Conservation (phyloP, 345 rosid genomes). For the Eucalyptus camaldulensis region DNA sequence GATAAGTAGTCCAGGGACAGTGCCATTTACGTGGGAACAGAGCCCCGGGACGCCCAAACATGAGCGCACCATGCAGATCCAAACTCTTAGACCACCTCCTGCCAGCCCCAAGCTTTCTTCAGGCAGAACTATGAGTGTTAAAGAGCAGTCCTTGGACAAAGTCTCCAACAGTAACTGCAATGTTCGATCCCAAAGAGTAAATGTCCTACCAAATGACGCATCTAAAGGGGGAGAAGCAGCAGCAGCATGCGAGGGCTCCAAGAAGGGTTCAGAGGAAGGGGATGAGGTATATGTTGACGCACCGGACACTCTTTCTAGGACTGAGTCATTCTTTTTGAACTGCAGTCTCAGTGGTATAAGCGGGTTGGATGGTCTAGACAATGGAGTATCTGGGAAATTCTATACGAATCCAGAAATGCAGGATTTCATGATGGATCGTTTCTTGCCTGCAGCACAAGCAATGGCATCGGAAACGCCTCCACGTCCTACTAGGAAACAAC, state of each 20-base stretch:
- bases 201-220: background rate
- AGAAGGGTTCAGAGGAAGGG: background rate
- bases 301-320: background rate
- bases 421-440: conserved; percentile 84
- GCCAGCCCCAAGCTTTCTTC: conserved; percentile 74
- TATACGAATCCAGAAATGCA: conserved; percentile 35
- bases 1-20: conserved; percentile 66
- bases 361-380: conserved; percentile 12
- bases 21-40: conserved; percentile 84
- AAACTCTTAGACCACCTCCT: conserved; percentile 8
- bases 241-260: background rate
- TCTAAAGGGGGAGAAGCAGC: background rate
- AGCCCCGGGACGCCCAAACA: conserved; percentile 77
- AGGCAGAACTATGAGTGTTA: conserved; percentile 31
- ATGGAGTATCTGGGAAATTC: conserved; percentile 31
- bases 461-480: conserved; percentile 63
- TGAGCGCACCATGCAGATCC: conserved; percentile 16
- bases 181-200: background rate
- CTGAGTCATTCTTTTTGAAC: conserved; percentile 6
- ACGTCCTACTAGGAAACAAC: conserved; percentile 31
- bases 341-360: conserved; percentile 7
- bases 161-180: background rate
- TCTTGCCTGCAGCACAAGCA: conserved; percentile 89
- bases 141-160: conserved; percentile 5
- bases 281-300: conserved; percentile 1